phyloP scores from a whole-genome alignment of 352 stramenopile genomes.

The Pseudoperonospora humuli region DNA sequence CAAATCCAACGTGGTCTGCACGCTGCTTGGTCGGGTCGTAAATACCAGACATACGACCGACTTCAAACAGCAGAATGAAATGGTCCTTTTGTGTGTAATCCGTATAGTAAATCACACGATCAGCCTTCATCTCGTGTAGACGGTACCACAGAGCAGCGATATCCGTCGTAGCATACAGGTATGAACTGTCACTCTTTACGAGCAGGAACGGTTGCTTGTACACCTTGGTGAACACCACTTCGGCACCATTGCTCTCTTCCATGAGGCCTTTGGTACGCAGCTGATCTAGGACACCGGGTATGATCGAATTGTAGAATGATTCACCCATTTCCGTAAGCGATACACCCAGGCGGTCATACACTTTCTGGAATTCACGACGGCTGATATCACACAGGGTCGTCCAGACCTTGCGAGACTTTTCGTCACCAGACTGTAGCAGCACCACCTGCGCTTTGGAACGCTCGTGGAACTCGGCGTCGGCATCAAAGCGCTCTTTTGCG shows the following conservation, averaged over 20 bases:
- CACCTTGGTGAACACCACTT: constrained; percentile 88
- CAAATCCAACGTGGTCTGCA: constrained; percentile 78
- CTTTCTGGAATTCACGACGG: constrained; percentile 80
- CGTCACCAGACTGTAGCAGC: constrained; percentile 92
- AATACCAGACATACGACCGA: constrained; percentile 67
- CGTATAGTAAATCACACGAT: constrained; percentile 82
- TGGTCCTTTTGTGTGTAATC: constrained; percentile 86
- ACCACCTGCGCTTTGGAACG: constrained; percentile 96
- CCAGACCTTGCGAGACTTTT: constrained; percentile 78
- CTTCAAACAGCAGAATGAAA: constrained; percentile 81
- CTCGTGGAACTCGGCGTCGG: constrained; percentile 94
- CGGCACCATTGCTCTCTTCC: constrained; percentile 84
- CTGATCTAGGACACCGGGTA: constrained; percentile 77
- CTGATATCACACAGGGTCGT: constrained; percentile 77
- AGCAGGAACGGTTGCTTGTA: constrained; percentile 87
- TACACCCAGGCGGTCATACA: constrained; percentile 75
- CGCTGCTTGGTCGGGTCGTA: constrained; percentile 78
- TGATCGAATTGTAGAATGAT: constrained; percentile 85
- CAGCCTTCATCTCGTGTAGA: constrained; percentile 73
- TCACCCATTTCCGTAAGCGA: constrained; percentile 75
- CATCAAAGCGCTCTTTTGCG: constrained; percentile 95
- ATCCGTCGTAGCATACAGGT: constrained; percentile 82
- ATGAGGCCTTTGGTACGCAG: constrained; percentile 87
- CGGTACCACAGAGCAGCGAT: constrained; percentile 83
- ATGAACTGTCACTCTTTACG: constrained; percentile 80